Base-by-base conservation (phyloP, 495 filamentous ascomycete species). In the Neurospora sp. region DNA sequence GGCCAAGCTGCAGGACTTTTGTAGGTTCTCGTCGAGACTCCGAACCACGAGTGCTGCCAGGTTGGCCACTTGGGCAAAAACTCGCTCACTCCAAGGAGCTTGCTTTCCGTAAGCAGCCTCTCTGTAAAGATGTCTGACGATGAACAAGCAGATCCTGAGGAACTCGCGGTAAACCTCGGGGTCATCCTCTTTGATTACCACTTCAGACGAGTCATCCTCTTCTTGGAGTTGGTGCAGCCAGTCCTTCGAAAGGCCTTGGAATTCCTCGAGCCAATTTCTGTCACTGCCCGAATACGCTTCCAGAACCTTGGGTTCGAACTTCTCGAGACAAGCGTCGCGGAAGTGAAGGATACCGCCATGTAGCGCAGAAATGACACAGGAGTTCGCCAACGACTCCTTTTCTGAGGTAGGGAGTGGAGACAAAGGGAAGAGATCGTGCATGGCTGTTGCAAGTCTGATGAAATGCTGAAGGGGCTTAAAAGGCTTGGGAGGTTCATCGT, bases 301-400 rank as follows among this genome's bases (percentile, higher is more conserved):
- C 9, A 78, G 70, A 1, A 70, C 69, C 20, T 73, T 68, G 8
- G 68, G n/a, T 0, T 69, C 39, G 61, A 76, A 76, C 39, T 75
- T 78, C 20, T 70, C 71, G 40, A 70, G 40, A 42, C 78, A 82
- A 22, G 78, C 77, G 39, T 79, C 77, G 1, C 73, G 74, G 73
- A 82, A 82, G 71, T 77, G 74, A 10, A 81, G 74, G 5, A 82
- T 45, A 3, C 70, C 73, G 27, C 74, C 73, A 53, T 79, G 78
- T 12, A 82, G 53, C 3, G 76, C 78, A 20, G 76, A 74, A 16
- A 82, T 69, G 39, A 81, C 39, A 47, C 77, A 74, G 0, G 74
- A 72, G 39, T 78, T 76, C 5, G 76, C 76, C 10, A 61, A 68
- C 2, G 47, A 38, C 16, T 73, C 70, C 6, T 74, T 73, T 4